Percentiles rank a stretch among this genome's conserved stretches.
Conservation (phyloP, 768 basidiomycete genomes). For the Tylopilus felleus region DNA sequence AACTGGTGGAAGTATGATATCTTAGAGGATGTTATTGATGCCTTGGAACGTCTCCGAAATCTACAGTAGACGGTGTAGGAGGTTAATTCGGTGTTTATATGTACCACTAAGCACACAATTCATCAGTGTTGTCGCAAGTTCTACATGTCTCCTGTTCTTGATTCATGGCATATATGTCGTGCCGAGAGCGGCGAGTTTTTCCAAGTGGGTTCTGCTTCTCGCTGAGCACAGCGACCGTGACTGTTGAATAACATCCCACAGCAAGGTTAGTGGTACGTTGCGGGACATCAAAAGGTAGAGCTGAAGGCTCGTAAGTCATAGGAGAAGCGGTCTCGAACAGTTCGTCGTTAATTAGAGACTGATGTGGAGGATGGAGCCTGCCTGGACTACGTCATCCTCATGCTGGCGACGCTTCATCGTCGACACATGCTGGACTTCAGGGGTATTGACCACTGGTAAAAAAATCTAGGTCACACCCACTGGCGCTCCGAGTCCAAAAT, state of each 20-base stretch:
- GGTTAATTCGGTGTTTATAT: too few relatives aligned
- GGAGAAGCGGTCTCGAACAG: constrained; percentile 62
- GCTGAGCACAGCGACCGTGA: not conserved
- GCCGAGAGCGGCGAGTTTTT: constrained; percentile 63
- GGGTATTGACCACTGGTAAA: too few relatives aligned
- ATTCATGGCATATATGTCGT: constrained; percentile 62
- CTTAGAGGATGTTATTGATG: not conserved
- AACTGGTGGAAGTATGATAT: too few relatives aligned
- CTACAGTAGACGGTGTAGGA: too few relatives aligned
- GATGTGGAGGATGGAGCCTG: constrained; percentile 67
- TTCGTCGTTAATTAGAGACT: constrained; percentile 71
- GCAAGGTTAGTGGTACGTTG: constrained; percentile 54
- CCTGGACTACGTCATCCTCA: constrained; percentile 55
- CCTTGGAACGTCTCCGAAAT: not conserved
- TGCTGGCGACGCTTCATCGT: constrained; percentile 49
- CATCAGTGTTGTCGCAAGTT: too few relatives aligned
- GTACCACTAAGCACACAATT: too few relatives aligned
- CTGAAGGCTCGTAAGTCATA: constrained; percentile 26
- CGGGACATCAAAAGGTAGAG: constrained; percentile 75
- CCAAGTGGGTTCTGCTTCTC: constrained; percentile 39
- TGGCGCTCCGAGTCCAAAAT: too few relatives aligned
- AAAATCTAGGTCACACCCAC: too few relatives aligned
- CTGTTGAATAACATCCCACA: not conserved
- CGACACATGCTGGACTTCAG: too few relatives aligned
- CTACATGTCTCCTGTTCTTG: too few relatives aligned